Base-by-base conservation (phyloP, 139 green algal genomes). In the Chlamydomonas eustigma region DNA sequence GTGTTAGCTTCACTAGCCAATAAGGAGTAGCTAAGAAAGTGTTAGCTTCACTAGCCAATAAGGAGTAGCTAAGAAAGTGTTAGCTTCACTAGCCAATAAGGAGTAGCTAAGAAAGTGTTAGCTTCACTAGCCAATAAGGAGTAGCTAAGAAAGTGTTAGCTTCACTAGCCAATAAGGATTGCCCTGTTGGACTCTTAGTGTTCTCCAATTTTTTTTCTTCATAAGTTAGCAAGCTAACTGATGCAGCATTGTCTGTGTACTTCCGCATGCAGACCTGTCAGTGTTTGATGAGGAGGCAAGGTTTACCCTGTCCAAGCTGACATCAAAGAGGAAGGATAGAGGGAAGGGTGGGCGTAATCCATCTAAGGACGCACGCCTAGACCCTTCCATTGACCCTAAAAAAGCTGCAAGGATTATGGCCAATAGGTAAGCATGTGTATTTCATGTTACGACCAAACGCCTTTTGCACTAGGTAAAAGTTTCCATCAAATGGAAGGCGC, bases 311-410 rank as follows among this genome's bases (percentile, higher is more conserved):
- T 76, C 37, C 68, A 71, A 68, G 44, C 44, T 18, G 44, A 58
- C 44, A 58, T 18, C 12, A 58, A 58, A 58, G 44, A 58, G n/a
- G n/a, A 58, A 58, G 44, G 66, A 68, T 50, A 81, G 76, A 68
- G 90, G 89, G 73, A 93, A 92, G 82, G 91, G 91, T 37, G 91
- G 91, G 8, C 78, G 92, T 2, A 89, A 91, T 80, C 86, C 87
- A 1, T 88, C 89, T 0, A 68, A 71, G 12, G 92, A 97, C 85
- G 90, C 92, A 4, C 83, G 89, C 4, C 76, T 93, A n/a, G 89
- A 96, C 79, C 91, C 92, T 28, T 80, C 52, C 50, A 89, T 97
- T 1, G 88, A 95, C 68, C 89, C 89, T 18, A 91, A 90, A 74
- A 85, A 84, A 33, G 91, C 90, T 4, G 76, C 71, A 68, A 82